These are phyloP conservation scores for Fusarium sp. DNA, from an alignment of 2,329 filamentous ascomycete species.

Conservation along the genomic window DNA sequence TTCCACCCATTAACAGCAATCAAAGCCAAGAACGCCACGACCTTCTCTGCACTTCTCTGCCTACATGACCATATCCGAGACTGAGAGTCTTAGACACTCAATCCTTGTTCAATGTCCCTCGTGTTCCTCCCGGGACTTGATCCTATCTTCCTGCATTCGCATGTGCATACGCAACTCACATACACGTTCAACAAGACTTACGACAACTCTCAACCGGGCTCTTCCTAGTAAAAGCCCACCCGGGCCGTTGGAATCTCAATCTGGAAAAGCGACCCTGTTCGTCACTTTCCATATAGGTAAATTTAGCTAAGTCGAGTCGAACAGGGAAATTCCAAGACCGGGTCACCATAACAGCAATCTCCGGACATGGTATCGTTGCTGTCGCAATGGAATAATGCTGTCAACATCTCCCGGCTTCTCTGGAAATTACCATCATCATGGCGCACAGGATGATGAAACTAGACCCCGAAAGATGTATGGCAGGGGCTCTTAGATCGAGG, in stretches of 20 bases:
- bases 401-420: constrained; percentile 28
- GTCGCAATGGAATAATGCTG: constrained; percentile 39
- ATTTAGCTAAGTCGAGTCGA: constrained; percentile 34
- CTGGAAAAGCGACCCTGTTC: constrained; percentile 40
- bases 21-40: constrained; percentile 11
- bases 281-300: constrained; percentile 32
- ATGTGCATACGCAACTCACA: constrained; percentile 16
- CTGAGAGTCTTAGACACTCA: not conserved
- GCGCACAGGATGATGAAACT: constrained; percentile 43
- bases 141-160: constrained; percentile 15
- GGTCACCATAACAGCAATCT: constrained; percentile 41
- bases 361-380: constrained; percentile 42
- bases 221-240: constrained; percentile 42
- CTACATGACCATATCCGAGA: constrained; percentile 14
- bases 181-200: constrained; percentile 29
- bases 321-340: constrained; percentile 25
- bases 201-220: constrained; percentile 34
- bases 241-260: constrained; percentile 40
- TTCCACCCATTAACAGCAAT: constrained; percentile 9
- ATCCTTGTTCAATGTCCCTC: constrained; percentile 29
- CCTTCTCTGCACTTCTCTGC: not conserved
- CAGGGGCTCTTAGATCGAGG: constrained; percentile 34
- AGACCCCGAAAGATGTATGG: constrained; percentile 30
- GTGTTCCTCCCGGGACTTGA: constrained; percentile 29
- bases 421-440: constrained; percentile 45